Base-by-base conservation (phyloP, 805 yeast species). In the Kodamaea lidongshanica region DNA sequence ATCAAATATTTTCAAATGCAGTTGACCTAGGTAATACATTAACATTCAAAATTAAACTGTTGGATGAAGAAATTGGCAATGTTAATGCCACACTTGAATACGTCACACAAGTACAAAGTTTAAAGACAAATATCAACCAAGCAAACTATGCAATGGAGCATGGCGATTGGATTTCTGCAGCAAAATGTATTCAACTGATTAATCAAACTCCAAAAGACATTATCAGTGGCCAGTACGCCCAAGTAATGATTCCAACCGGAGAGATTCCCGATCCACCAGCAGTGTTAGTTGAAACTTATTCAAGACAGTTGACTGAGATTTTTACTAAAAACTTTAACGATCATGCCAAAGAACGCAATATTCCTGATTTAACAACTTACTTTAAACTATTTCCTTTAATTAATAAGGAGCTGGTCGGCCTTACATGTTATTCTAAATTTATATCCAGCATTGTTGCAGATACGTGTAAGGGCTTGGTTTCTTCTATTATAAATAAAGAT, bases 381-480 rank as follows among this genome's bases (percentile, higher is more conserved):
- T 92, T 89, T 60, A 81, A 82, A 45, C 60, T 87, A 43, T 89
- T 92, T 51, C 98, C 98, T 7, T 61, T 88, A 32, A 78, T 92
- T 23, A 84, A 84, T 6, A 73, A 79, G 48, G 73, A 74, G 34
- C 70, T 70, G 13, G 54, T 70, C 11, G 98, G 98, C 0, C 58
- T 92, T 24, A 74, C 72, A 23, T 76, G 85, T 40, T 92, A 92
- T 54, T 81, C 96, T 11, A 74, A 70, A 46, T 92, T 89, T 52
- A 82, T 92, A 25, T 83, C 95, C 52, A 74, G 78, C 36, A 82
- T 88, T 32, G 79, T 92, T 19, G 79, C 87, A 12, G 78, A 79
- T 16, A 86, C 88, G 38, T 75, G 86, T 35, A 72, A 94, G 35
- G 64, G 67, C 22, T 65, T 87, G 34, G 67, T 87, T 30, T 70